Evolutionary conservation across 768 basidiomycete species (phyloP), one percentile per base, ranked within the genome.

Genomic region (Panellus pusillus): DNA sequence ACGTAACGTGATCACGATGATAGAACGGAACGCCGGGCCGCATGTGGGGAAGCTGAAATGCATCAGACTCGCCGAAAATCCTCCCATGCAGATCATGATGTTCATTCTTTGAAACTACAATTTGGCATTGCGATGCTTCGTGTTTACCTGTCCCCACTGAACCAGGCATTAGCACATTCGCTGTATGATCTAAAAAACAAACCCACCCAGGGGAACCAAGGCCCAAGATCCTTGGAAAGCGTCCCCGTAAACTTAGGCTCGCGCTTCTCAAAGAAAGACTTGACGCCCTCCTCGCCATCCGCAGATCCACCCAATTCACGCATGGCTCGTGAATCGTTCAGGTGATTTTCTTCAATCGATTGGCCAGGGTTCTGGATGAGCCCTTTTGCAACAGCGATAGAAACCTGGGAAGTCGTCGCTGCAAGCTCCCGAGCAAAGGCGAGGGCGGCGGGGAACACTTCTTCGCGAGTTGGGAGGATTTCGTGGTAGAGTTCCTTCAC

Each of bases 131-230:
- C 67, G 70, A 55, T 73, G 69, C 40, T 60, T 64, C 24, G 70
- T 64, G 49, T 71, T 70, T 17, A 73, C 18, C 18, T 68, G 64
- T 14, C 61, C 65, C 77, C 77, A 78, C 77, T 79, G 36, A 40
- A 17, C 35, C 18, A 32, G 14, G 35, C 0, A 36, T 56, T 8
- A 52, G 12, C 9, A 31, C 20, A 38, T 53, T 47, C 35, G 20
- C 27, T 9, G 0, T 5, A n/a, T 7, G 44, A 9, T 32, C 27
- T 13, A 4, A 18, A 12, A 18, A 29, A 61, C 28, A 3, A 1
- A 66, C 78, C 58, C 48, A 82, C 82, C 81, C 81, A 83, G 38
- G 82, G 79, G 52, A 72, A 75, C 75, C 77, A 79, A 11, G 63
- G 60, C 4, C 72, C 69, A n/a, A 66, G 57, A 46, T 72, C 70